A percentile compares a stretch with the other conserved stretches of the same genome.
Conservation (phyloP, 2,329 filamentous ascomycete genomes). For the Hypomyces perniciosus region DNA sequence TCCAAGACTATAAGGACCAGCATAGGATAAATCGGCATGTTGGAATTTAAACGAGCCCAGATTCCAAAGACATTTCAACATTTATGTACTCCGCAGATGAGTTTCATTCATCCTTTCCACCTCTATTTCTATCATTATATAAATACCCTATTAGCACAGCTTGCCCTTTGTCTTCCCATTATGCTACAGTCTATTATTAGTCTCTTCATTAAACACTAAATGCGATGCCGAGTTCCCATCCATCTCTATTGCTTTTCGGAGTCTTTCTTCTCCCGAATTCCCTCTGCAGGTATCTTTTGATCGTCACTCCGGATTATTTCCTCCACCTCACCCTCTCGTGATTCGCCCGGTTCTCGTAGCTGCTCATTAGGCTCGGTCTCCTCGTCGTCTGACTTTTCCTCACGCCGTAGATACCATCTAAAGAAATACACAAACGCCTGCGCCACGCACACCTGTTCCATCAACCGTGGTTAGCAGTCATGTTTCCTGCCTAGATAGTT, state of each 20-base stretch:
- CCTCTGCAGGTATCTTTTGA: not conserved
- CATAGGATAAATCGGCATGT: too few species aligned
- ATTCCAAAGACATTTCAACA: too few species aligned
- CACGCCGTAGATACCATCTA: constrained; percentile 35
- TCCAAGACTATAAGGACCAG: too few species aligned
- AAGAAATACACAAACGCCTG: constrained; percentile 43
- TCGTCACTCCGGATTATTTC: not conserved
- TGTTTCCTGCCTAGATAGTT: not conserved
- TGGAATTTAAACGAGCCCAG: too few species aligned
- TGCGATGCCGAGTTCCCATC: not conserved
- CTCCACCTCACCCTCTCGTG: not conserved
- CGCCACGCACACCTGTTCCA: constrained; percentile 34
- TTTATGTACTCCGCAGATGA: too few species aligned
- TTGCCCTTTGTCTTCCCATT: too few species aligned
- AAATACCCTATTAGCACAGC: too few species aligned
- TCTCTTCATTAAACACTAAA: too few species aligned
- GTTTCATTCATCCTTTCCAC: too few species aligned
- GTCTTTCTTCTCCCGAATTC: not conserved
- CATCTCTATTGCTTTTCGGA: not conserved
- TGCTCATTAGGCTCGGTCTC: not conserved
- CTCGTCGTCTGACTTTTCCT: constrained; percentile 20
- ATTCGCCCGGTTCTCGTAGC: not conserved
- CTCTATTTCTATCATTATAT: too few species aligned
- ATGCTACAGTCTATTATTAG: too few species aligned
- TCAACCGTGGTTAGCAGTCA: not conserved